Evolutionary conservation across 108 stramenopile species (phyloP), one percentile per base, ranked within the genome.

Genomic region (Nitzschia palea): DNA sequence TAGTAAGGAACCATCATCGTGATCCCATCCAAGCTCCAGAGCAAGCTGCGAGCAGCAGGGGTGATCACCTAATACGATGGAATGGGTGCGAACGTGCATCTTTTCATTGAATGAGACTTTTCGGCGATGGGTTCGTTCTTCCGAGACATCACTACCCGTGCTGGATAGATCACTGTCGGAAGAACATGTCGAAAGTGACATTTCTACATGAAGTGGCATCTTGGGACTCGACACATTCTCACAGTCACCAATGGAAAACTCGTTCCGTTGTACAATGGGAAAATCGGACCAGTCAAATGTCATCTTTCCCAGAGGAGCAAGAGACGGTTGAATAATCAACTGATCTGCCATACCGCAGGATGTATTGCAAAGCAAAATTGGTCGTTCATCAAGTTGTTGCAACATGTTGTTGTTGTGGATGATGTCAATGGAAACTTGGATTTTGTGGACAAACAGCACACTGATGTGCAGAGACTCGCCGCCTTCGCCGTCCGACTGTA

Each of bases 201-300:
- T 44, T 23, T 60, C 36, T 17, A 40, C 29, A 17, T 36, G n/a
- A 8, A 40, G 14, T 8, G 37, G 10, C 14, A 10, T 14, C 37
- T 40, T 40, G 37, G 37, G 10, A 20, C 18, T 12, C 47, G 8
- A 30, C 6, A 10, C 9, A 4, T 32, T 42, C 40, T 42, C 12
- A 22, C 37, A 66, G n/a, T n/a, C 34, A 4, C 20, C 44, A 17
- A 15, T 15, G 65, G 35, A 36, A 42, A 66, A 54, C 52, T 12
- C 14, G 35, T 68, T 42, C 14, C 35, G 26, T 47, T 68, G 26
- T 9, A 68, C 55, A 29, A 68, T n/a, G 43, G 67, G 55, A 57
- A 68, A 68, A 55, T 68, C 55, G 6, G 67, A 68, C 67, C 67
- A 68, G 40, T 44, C 55, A 50, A 57, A 56, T 27, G 67, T 55